Percentiles rank a stretch among this genome's conserved stretches.
Conservation (phyloP, 2,329 filamentous ascomycete genomes). For the Pseudopithomyces maydicus region DNA sequence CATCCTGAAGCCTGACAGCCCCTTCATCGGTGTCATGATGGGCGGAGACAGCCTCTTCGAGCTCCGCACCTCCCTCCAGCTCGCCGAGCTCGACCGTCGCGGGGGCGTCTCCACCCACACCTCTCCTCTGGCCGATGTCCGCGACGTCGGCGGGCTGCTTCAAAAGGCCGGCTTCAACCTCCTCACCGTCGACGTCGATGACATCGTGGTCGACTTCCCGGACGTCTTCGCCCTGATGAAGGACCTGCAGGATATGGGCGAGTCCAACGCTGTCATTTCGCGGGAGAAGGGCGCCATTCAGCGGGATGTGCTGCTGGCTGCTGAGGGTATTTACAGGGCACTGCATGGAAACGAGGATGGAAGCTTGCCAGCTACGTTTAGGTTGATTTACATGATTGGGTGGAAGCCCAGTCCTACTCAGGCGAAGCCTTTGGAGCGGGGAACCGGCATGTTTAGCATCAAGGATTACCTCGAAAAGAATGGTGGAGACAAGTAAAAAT, state of each 20-base stretch:
- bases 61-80: constrained; percentile 87
- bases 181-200: constrained; percentile 94
- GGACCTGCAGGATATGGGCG: constrained; percentile 95
- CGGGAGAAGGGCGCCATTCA: constrained; percentile 77
- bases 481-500: constrained; percentile 14
- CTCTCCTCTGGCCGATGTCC: constrained; percentile 88
- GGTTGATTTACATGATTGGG: constrained; percentile 98
- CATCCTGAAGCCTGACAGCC: constrained; percentile 84
- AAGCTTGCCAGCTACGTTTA: constrained; percentile 81
- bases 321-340: constrained; percentile 84
- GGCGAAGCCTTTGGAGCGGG: constrained; percentile 77
- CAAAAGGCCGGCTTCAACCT: constrained; percentile 91
- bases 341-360: constrained; percentile 77
- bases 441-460: constrained; percentile 84
- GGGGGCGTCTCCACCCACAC: constrained; percentile 93
- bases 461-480: constrained; percentile 73
- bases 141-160: constrained; percentile 86
- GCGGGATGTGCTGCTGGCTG: constrained; percentile 83
- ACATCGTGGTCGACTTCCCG: constrained; percentile 94
- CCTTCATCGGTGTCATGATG: constrained; percentile 95
- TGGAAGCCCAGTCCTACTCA: constrained; percentile 89
- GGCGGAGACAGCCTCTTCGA: constrained; percentile 94
- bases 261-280: constrained; percentile 86
- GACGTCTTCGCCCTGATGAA: constrained; percentile 89
- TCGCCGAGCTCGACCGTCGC: constrained; percentile 86